A percentile compares a stretch with the other conserved stretches of the same genome.
Evolutionary conservation across 805 yeast genomes (phyloP).

Genomic region (Novakomyces olei): DNA sequence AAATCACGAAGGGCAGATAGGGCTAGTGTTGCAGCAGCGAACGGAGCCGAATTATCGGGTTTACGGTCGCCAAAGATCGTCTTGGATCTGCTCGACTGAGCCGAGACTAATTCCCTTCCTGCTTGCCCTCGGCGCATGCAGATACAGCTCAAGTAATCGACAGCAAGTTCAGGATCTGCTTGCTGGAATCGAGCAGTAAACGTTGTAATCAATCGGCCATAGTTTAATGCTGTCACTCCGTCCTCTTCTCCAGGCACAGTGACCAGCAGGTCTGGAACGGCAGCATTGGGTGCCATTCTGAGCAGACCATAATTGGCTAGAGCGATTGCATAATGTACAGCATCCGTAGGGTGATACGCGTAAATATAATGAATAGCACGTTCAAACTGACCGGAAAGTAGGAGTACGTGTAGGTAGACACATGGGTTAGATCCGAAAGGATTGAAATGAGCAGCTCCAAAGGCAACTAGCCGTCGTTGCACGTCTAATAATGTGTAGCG

Average conservation of each 20-base stretch:
- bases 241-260: constrained; percentile 16
- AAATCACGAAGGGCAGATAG: constrained; percentile 54
- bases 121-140: constrained; percentile 33
- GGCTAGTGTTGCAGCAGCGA: too few relatives aligned
- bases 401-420: constrained; percentile 48
- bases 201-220: constrained; percentile 49
- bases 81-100: too few relatives aligned
- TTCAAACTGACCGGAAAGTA: constrained; percentile 63
- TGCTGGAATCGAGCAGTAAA: constrained; percentile 66
- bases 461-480: constrained; percentile 44
- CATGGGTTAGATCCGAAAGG: constrained; percentile 37
- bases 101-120: too few relatives aligned
- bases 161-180: constrained; percentile 74
- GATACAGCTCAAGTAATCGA: constrained; percentile 63
- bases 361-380: constrained; percentile 47
- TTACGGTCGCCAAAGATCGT: too few relatives aligned
- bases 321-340: constrained; percentile 74
- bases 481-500: constrained; percentile 46
- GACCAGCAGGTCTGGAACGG: constrained; percentile 15
- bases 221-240: constrained; percentile 19
- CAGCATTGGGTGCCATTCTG: constrained; percentile 21
- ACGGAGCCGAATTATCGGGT: too few relatives aligned
- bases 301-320: constrained; percentile 52
- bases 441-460: constrained; percentile 54
- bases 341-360: constrained; percentile 50